These are phyloP conservation scores for Phaffomyces thermotolerans DNA, from an alignment of 805 yeast genomes.

Conservation along the genomic window DNA sequence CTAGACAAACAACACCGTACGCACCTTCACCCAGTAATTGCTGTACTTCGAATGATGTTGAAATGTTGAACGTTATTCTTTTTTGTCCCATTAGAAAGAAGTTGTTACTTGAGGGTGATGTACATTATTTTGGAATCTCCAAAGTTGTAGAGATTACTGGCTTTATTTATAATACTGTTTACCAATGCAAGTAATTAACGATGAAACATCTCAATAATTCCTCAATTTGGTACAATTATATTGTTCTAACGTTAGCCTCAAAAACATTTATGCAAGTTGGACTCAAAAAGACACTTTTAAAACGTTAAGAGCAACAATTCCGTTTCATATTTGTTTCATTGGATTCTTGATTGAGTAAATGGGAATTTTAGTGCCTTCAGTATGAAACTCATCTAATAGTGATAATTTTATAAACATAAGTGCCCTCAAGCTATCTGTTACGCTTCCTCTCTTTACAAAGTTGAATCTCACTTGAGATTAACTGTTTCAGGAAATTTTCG, in stretches of 20 bases:
- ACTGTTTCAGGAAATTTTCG: conserved; percentile 1
- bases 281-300: background rate
- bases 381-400: too few relatives aligned
- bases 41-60: conserved; percentile 77
- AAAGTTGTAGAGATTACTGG: background rate
- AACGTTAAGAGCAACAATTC: background rate
- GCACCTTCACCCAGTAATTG: conserved; percentile 95
- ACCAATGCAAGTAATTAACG: background rate
- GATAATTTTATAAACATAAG: too few relatives aligned
- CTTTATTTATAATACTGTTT: background rate
- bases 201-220: background rate
- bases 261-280: background rate
- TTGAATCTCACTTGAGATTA: background rate
- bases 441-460: too few relatives aligned
- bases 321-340: background rate
- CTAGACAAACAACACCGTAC: conserved; percentile 89
- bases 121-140: too few relatives aligned
- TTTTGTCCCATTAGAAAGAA: conserved; percentile 20
- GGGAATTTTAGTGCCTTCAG: too few relatives aligned
- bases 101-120: too few relatives aligned
- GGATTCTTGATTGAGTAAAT: background rate
- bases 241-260: background rate
- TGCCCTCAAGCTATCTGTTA: too few relatives aligned
- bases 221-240: too few relatives aligned
- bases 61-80: conserved; percentile 65